Evolutionary conservation across 805 yeast species (phyloP), one percentile per base, ranked within the genome.

Genomic region (Kluyveromyces nonfermentans): DNA sequence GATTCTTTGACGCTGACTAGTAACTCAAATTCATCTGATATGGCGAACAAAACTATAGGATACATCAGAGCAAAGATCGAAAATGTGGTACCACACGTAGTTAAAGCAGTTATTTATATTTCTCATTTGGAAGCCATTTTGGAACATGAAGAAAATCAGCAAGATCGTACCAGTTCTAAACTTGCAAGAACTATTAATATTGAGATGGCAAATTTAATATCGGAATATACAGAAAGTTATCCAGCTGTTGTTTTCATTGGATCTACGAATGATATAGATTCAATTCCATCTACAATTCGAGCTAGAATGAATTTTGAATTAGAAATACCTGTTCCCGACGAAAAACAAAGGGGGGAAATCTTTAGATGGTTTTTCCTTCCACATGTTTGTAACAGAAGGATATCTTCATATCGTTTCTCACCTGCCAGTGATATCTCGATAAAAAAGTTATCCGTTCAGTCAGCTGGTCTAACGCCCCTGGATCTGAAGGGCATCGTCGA

Each of bases 391-490:
- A 56, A 57, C 35, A 40, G 36, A 2, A 38, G 38, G 16, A 30
- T 28, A 31, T 32, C 14, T 18, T 17, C 20, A 3, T 17, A 36
- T 5, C 20, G 38, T 5, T 32, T 42, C 14, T 10, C 7, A 16
- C 7, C 42, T 4, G 47, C 41, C 1, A 16, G 40, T 2, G 47
- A 51, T 51, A 75, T 88, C 4, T 72, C 78, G 2, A 53, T 74
- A 5, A 64, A 70, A 1, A 64, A 76, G 0, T 65, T 93, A 25
- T 83, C 97, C 0, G 64, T 84, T 40, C 95, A 88, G 54, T 84
- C 95, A 46, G 97, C 97, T 2, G 97, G 97, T 17, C 69, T 90
- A 43, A 84, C 93, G 0, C 95, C 97, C 1, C 70, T 83, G 17
- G 97, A 93, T 60, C 68, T 90, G 38, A 65, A 66, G 3, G 77